Evolutionary conservation across 495 filamentous ascomycete species (phyloP).

Genomic region (Neurospora tetrasperma): DNA sequence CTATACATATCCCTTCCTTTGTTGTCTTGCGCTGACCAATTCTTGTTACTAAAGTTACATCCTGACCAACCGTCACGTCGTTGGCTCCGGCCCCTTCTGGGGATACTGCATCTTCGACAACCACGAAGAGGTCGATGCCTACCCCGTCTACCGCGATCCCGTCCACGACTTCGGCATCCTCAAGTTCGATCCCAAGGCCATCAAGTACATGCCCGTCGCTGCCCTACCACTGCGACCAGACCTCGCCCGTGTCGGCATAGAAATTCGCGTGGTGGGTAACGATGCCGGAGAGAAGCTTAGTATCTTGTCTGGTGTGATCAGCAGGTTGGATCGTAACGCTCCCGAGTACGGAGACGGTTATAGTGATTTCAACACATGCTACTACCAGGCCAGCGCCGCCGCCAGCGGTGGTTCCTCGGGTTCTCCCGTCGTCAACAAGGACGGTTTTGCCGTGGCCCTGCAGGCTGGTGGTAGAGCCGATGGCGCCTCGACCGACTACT

Average conservation of each 20-base stretch:
- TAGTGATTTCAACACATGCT: slow-evolving; percentile 99
- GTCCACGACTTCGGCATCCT: slow-evolving; percentile 98
- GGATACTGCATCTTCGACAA: slow-evolving; percentile 98
- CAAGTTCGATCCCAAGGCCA: slow-evolving; percentile 85
- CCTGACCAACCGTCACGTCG: slow-evolving; percentile 85
- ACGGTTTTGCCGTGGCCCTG: slow-evolving; percentile 83
- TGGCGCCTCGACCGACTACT: slow-evolving; percentile 95
- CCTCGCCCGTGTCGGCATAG: slow-evolving; percentile 74
- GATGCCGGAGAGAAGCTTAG: slow-evolving; percentile 98
- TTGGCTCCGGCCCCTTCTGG: slow-evolving; percentile 95
- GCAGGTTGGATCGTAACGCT: slow-evolving; percentile 87
- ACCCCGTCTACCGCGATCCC: slow-evolving; percentile 96
- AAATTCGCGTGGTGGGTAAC: slow-evolving; percentile 96
- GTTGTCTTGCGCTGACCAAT: slow-evolving; percentile 28
- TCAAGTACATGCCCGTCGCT: slow-evolving; percentile 89
- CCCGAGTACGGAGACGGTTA: slow-evolving; percentile 98
- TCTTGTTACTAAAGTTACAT: slow-evolving; percentile 42
- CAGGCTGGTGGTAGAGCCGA: slow-evolving; percentile 92
- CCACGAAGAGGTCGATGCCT: slow-evolving; percentile 92
- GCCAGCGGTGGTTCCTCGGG: slow-evolving; percentile 95
- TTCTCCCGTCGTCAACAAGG: slow-evolving; percentile 92
- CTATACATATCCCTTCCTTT: slow-evolving; percentile 1
- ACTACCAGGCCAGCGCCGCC: slow-evolving; percentile 95
- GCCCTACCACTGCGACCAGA: slow-evolving; percentile 79
- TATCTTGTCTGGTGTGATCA: slow-evolving; percentile 96